A percentile compares a stretch with the other conserved stretches of the same genome.
Evolutionary conservation across 208 protist genomes (phyloP).

Genomic region (Lotmaria passim): DNA sequence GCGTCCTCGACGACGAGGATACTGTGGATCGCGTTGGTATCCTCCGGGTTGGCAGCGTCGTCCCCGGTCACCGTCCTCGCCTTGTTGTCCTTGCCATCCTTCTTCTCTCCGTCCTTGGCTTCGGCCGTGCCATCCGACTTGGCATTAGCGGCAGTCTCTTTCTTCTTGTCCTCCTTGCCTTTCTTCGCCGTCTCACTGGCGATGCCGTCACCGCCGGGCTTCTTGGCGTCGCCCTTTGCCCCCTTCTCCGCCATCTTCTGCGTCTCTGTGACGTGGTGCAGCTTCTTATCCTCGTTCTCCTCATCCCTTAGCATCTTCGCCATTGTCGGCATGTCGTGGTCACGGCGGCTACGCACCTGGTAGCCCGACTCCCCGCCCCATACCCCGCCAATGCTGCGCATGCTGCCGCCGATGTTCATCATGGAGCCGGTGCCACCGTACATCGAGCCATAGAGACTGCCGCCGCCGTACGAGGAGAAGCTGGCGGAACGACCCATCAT

Average conservation of each 20-base stretch:
- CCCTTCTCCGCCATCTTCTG: constrained; percentile 16
- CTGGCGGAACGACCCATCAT: constrained; percentile 30
- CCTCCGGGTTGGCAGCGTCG: constrained; percentile 1
- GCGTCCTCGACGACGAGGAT: constrained; percentile 36
- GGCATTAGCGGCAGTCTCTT: not conserved
- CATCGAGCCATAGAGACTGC: constrained; percentile 40
- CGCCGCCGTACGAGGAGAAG: constrained; percentile 36
- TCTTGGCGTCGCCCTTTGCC: not conserved
- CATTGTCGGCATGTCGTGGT: constrained; percentile 21
- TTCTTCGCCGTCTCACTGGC: no score
- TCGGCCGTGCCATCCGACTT: not conserved
- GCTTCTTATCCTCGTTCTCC: constrained; percentile 2
- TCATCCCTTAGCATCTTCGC: constrained; percentile 29
- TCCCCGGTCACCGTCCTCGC: not conserved
- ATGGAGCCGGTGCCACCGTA: constrained; percentile 21
- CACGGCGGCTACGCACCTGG: constrained; percentile 22
- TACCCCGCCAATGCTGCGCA: constrained; percentile 41
- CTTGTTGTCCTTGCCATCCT: constrained; percentile 14
- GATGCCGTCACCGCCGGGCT: no score
- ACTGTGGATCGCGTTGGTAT: constrained; percentile 30
- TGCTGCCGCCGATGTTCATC: constrained; percentile 11
- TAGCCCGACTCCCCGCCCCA: constrained; percentile 34
- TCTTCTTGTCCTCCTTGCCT: constrained; percentile 9
- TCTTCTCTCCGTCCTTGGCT: constrained; percentile 1
- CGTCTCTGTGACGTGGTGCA: constrained; percentile 9